Evolutionary conservation across 2,329 filamentous ascomycete genomes (phyloP).

Genomic region (Botrytis sinoallii): DNA sequence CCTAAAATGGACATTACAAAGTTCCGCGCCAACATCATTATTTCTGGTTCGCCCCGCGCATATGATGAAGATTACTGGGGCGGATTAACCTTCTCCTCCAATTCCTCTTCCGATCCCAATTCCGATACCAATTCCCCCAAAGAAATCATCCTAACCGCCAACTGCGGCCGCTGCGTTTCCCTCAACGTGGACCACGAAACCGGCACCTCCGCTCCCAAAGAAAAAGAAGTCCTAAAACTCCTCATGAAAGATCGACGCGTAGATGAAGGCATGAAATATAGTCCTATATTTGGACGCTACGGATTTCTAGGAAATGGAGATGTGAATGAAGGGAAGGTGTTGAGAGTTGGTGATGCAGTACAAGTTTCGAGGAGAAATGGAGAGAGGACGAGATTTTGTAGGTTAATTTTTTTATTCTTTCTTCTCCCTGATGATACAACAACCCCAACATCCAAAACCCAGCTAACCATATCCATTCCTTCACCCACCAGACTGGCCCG

Average conservation of each 20-base stretch:
- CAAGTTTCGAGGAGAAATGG: conserved; percentile 43
- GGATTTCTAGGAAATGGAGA: conserved; percentile 50
- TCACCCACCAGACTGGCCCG: conserved; percentile 35
- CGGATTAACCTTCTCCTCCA: conserved; percentile 44
- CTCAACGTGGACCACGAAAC: conserved; percentile 70
- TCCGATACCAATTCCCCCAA: neutral
- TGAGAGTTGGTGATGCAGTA: conserved; percentile 49
- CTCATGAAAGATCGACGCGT: conserved; percentile 68
- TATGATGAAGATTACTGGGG: conserved; percentile 75
- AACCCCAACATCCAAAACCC: too few species aligned
- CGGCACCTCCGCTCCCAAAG: conserved; percentile 56
- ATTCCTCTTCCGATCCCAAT: conserved; percentile 36
- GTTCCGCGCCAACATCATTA: conserved; percentile 71
- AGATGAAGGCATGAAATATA: conserved; percentile 64
- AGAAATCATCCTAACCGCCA: conserved; percentile 58
- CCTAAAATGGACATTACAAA: conserved; percentile 61
- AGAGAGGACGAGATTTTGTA: conserved; percentile 48
- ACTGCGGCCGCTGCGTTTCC: conserved; percentile 66
- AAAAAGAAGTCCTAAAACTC: conserved; percentile 64
- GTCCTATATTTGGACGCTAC: conserved; percentile 71
- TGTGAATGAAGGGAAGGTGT: conserved; percentile 32
- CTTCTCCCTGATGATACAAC: neutral
- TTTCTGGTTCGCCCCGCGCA: conserved; percentile 52
- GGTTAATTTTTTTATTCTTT: conserved; percentile 33
- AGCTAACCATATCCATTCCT: neutral